These are phyloP conservation scores for Paspalum notatum DNA, from an alignment of 176 grass and related monocot genomes.

Conservation along the genomic window DNA sequence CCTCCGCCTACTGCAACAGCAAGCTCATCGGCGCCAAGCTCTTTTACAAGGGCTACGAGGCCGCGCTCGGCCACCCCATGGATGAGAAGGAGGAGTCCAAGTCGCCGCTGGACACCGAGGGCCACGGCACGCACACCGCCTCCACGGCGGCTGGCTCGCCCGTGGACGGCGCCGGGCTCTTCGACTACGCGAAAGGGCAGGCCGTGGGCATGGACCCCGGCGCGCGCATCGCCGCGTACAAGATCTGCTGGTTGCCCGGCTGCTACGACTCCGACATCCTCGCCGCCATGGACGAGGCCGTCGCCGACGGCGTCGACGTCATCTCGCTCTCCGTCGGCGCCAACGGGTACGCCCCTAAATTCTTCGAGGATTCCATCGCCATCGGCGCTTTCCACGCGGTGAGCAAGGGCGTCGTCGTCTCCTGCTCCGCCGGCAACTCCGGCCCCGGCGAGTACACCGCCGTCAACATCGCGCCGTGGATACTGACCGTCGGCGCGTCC, in stretches of 20 bases:
- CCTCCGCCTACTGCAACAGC: constrained; percentile 63
- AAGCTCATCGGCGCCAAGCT: constrained; percentile 83
- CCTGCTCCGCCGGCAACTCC: constrained; percentile 77
- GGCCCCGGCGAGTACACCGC: constrained; percentile 68
- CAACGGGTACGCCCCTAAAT: constrained; percentile 48
- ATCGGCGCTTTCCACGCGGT: constrained; percentile 75
- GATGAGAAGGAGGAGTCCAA: constrained; percentile 77
- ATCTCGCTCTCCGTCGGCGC: constrained; percentile 84
- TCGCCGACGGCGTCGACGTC: constrained; percentile 72
- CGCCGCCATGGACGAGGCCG: constrained; percentile 74
- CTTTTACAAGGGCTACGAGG: constrained; percentile 82
- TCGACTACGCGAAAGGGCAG: constrained; percentile 58
- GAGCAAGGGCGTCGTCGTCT: constrained; percentile 70
- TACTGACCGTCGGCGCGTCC: constrained; percentile 78
- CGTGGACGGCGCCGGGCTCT: constrained; percentile 45
- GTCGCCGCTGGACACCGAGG: constrained; percentile 81
- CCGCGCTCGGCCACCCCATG: constrained; percentile 52
- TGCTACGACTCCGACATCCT: constrained; percentile 91
- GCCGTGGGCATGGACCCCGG: constrained; percentile 70
- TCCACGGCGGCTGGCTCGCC: constrained; percentile 68
- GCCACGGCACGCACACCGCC: constrained; percentile 88
- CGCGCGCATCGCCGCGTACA: constrained; percentile 80
- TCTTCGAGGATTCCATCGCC: constrained; percentile 65
- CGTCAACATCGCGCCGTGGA: constrained; percentile 81
- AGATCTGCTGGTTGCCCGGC: constrained; percentile 80